Conservation (phyloP, 345 rosid genomes). For the Cochlearia excelsa region DNA sequence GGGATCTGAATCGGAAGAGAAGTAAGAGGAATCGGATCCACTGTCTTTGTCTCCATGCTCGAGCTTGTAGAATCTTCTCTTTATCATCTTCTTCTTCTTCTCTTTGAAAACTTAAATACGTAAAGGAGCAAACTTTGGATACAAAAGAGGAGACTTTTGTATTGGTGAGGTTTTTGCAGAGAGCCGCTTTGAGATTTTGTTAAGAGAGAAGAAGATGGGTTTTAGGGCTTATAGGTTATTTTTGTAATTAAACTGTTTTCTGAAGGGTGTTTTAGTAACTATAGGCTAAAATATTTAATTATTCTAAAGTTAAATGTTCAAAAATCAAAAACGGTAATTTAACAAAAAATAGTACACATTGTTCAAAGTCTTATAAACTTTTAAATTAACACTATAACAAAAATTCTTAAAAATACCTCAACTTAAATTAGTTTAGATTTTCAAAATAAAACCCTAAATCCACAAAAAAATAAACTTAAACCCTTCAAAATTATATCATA, state of each 20-base stretch:
- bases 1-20: conserved; percentile 71
- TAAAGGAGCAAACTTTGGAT: neutral
- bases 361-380: no score
- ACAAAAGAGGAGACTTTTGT: conserved; percentile 25
- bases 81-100: conserved; percentile 50
- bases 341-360: no score
- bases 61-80: conserved; percentile 70
- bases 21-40: conserved; percentile 59
- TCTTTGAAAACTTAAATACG: neutral
- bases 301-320: no score
- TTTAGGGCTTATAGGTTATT: conserved; percentile 27
- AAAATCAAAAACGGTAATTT: no score
- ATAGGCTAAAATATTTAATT: no score
- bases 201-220: conserved; percentile 2
- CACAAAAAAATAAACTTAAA: no score
- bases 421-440: no score
- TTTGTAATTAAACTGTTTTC: conserved; percentile 4
- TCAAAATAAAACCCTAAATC: no score
- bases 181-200: neutral
- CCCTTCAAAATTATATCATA: no score
- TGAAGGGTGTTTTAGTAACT: conserved; percentile 7
- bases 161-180: conserved; percentile 5
- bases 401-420: no score
- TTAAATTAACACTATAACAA: no score
- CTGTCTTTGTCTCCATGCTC: conserved; percentile 71